Evolutionary conservation across 2,329 filamentous ascomycete species (phyloP).

Genomic region (Bretziella fagacearum): DNA sequence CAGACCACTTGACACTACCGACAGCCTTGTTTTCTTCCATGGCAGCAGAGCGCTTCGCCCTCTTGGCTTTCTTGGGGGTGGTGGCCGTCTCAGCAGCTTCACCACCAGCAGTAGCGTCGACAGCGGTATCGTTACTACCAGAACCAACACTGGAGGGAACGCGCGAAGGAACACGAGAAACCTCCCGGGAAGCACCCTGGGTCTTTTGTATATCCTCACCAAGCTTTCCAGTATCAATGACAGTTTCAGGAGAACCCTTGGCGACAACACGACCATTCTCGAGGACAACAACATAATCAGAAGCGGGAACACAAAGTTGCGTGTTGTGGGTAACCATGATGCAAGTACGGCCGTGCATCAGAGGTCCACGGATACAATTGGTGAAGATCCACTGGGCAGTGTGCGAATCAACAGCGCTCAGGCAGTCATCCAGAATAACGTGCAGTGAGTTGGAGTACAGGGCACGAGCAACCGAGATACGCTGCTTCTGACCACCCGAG

Average conservation of each 20-base stretch:
- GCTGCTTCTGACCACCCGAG: slow-evolving; percentile 92
- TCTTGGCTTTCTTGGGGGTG: slow-evolving; percentile 29
- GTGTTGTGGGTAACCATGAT: slow-evolving; percentile 93
- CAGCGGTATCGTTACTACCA: slow-evolving; percentile 37
- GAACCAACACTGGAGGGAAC: slow-evolving; percentile 60
- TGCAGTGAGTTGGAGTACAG: slow-evolving; percentile 92
- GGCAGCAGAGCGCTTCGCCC: slow-evolving; percentile 28
- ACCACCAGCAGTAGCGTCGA: slow-evolving; percentile 24
- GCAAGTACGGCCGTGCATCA: slow-evolving; percentile 82
- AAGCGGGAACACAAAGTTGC: slow-evolving; percentile 64
- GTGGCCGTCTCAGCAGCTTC: slow-evolving; percentile 31
- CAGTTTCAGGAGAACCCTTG: slow-evolving; percentile 60
- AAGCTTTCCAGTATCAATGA: slow-evolving; percentile 75
- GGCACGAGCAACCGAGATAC: slow-evolving; percentile 88
- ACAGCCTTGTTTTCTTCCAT: slow-evolving; percentile 64
- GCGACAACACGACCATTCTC: slow-evolving; percentile 67
- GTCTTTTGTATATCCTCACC: slow-evolving; percentile 71
- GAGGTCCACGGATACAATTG: slow-evolving; percentile 71
- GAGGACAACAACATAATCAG: slow-evolving; percentile 66
- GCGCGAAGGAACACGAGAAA: slow-evolving; percentile 61
- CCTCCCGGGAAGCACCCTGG: slow-evolving; percentile 47
- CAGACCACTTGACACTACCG: slow-evolving; percentile 74
- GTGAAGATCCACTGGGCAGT: slow-evolving; percentile 97
- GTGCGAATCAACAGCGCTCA: slow-evolving; percentile 93
- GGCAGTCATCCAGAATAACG: slow-evolving; percentile 79